phyloP scores from a whole-genome alignment of 2,329 filamentous ascomycete genomes.

The Trichocomaceae sp. region DNA sequence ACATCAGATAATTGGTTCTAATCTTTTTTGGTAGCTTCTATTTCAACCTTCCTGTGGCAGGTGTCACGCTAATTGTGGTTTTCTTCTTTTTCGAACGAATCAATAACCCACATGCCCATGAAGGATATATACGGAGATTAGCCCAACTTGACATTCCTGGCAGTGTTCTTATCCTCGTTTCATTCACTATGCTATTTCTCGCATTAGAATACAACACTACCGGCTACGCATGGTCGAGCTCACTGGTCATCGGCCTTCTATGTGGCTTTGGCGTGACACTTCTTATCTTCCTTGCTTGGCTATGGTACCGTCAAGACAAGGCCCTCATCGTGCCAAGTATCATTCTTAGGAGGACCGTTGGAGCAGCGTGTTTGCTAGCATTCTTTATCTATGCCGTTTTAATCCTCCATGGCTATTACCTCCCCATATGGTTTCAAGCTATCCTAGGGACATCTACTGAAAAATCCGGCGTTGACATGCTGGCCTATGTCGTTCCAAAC shows the following conservation, averaged over 20 bases:
- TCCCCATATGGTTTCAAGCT: conserved; percentile 24
- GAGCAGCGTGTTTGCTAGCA: conserved; percentile 22
- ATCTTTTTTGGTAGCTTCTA: conserved; percentile 13
- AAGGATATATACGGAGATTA: conserved; percentile 17
- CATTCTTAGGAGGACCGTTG: conserved; percentile 17
- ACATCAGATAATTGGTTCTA: conserved; percentile 4
- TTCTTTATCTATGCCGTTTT: conserved; percentile 22
- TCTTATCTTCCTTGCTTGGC: conserved; percentile 20
- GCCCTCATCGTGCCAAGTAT: conserved; percentile 20
- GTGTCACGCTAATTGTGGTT: conserved; percentile 14
- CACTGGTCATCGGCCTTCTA: conserved; percentile 19
- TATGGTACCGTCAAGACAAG: conserved; percentile 17
- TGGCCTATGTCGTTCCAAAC: conserved; percentile 30
- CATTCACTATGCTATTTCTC: conserved; percentile 22
- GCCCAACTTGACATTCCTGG: conserved; percentile 21
- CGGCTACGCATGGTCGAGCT: conserved; percentile 20
- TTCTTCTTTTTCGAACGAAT: conserved; percentile 13
- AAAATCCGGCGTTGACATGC: conserved; percentile 13
- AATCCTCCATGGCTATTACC: conserved; percentile 21
- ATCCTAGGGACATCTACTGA: conserved; percentile 16
- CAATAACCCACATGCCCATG: neutral
- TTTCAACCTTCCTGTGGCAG: conserved; percentile 16
- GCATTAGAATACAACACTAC: conserved; percentile 24
- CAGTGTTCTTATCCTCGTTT: conserved; percentile 19
- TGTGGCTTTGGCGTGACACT: conserved; percentile 21